Percentiles rank a stretch among this genome's conserved stretches.
Evolutionary conservation across 2,329 filamentous ascomycete species (phyloP).

Genomic region (Apiospora saccharicola): DNA sequence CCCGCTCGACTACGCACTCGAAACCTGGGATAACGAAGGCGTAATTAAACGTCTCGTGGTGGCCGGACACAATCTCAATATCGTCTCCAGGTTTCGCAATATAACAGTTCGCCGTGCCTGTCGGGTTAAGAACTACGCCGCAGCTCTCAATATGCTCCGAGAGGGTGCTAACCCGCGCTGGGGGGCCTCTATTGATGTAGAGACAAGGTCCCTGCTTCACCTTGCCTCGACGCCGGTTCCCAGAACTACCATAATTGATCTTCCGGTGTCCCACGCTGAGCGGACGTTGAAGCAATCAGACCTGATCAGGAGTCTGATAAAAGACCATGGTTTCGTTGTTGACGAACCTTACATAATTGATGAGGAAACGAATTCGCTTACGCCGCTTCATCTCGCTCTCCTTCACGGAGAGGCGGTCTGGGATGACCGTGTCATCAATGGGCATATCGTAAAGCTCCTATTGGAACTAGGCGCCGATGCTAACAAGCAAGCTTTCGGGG

Average conservation of each 20-base stretch:
- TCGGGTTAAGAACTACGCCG: background rate
- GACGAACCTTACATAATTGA: background rate
- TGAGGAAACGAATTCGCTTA: background rate
- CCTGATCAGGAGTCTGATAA: background rate
- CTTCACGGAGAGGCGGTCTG: background rate
- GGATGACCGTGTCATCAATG: background rate
- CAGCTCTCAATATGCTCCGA: background rate
- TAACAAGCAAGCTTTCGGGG: background rate
- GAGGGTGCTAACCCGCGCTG: too few species aligned
- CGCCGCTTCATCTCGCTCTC: background rate
- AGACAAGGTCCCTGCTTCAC: background rate
- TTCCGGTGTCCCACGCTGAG: background rate
- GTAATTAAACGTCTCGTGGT: background rate
- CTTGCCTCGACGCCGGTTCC: too few species aligned
- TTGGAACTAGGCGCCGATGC: background rate
- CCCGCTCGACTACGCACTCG: background rate
- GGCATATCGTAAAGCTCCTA: background rate
- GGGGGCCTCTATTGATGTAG: too few species aligned
- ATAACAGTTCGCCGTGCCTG: background rate
- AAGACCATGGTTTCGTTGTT: background rate
- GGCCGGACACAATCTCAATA: background rate
- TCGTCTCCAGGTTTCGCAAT: too few species aligned
- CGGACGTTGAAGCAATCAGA: background rate
- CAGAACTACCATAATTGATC: background rate
- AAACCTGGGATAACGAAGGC: background rate